Percentiles rank a stretch among this genome's conserved stretches.
phyloP scores from a whole-genome alignment of 2,329 filamentous ascomycete genomes.

The Trichoderma sp. region DNA sequence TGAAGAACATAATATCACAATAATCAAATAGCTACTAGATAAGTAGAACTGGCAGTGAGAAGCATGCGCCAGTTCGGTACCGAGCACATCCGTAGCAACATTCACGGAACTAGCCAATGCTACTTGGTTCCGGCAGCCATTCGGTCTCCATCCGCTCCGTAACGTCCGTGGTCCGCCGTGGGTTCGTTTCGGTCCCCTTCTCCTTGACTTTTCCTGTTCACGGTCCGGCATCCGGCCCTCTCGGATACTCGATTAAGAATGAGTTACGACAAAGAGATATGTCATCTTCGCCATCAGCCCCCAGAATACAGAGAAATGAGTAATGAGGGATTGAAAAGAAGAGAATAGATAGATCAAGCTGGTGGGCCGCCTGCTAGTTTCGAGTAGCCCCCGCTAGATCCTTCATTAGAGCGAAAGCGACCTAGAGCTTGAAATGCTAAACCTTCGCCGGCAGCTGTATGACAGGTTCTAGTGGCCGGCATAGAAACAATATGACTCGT shows the following conservation, averaged over 20 bases:
- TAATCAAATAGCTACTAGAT: neutral
- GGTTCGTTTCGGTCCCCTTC: neutral
- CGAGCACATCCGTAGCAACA: neutral
- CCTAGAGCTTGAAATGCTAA: neutral
- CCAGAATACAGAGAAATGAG: neutral
- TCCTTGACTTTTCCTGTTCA: neutral
- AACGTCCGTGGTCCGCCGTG: neutral
- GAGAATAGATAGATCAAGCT: neutral
- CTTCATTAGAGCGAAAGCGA: neutral
- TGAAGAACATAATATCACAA: neutral
- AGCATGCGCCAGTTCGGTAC: neutral
- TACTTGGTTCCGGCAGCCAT: neutral
- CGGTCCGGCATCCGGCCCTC: neutral
- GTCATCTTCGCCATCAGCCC: neutral
- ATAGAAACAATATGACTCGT: constrained; percentile 12
- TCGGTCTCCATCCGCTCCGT: neutral
- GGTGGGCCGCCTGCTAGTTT: neutral
- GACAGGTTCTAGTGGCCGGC: constrained; percentile 17
- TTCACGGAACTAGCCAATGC: neutral
- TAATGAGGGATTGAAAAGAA: neutral
- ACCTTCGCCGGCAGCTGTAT: neutral
- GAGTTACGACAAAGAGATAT: constrained; percentile 6
- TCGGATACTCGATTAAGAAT: neutral
- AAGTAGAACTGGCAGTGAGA: neutral
- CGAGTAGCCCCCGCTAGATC: neutral